phyloP scores from a whole-genome alignment of 2,329 filamentous ascomycete species.

The Hymenoscyphus albidus region DNA sequence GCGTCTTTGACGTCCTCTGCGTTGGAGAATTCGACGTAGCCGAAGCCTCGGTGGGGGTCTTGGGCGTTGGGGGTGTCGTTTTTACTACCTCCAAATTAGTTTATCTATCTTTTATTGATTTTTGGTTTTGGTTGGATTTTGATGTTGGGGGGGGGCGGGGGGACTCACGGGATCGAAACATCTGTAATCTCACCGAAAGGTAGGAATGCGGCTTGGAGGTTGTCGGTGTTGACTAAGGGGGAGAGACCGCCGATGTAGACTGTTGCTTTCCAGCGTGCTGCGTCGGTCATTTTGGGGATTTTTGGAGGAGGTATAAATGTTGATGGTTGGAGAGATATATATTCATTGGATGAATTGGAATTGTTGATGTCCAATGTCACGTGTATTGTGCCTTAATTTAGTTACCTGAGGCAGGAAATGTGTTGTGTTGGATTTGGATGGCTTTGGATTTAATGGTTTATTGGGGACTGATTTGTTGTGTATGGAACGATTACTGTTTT shows the following conservation, averaged over 20 bases:
- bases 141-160: background rate
- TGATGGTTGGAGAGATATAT: background rate
- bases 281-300: conserved; percentile 65
- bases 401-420: too few relatives aligned
- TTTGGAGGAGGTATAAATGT: background rate
- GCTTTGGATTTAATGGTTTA: too few relatives aligned
- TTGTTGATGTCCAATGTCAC: background rate
- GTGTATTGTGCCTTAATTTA: too few relatives aligned
- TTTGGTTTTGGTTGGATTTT: background rate
- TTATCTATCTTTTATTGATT: background rate
- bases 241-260: conserved; percentile 90
- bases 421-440: too few relatives aligned
- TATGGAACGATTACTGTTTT: too few relatives aligned
- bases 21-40: conserved; percentile 92
- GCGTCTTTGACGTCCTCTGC: conserved; percentile 85
- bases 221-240: conserved; percentile 67
- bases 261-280: conserved; percentile 80
- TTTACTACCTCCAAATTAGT: conserved; percentile 45
- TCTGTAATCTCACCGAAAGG: conserved; percentile 96
- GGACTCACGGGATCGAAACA: conserved; percentile 66
- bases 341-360: background rate
- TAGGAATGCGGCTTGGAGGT: conserved; percentile 85
- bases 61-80: conserved; percentile 75
- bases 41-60: conserved; percentile 85
- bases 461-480: too few relatives aligned